Base-by-base conservation (phyloP, 805 yeast species). In the Cyberlindnera americana region DNA sequence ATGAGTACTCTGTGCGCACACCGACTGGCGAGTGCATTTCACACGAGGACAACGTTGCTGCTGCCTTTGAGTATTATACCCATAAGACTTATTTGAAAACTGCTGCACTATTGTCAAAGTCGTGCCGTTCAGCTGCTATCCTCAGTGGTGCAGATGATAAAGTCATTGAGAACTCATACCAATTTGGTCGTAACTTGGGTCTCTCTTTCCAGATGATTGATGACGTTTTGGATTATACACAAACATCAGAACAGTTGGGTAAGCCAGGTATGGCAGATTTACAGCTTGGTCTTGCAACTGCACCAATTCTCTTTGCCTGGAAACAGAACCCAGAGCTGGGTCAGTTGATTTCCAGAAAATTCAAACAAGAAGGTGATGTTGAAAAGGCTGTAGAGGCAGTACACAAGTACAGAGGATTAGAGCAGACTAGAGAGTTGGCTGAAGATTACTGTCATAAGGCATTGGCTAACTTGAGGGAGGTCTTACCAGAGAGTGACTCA, bases 211-310 rank as follows among this genome's bases (percentile, higher is more conserved):
- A 91, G 66, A 74, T 93, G 43, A 95, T 93, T 15, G 99, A 93
- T 64, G 99, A 93, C 62, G 80, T 91, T 81, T 73, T 93, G 49
- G 99, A 93, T 64, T 93, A 87, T 61, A 88, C 97, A 0, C 81
- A 88, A n/a, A 78, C 90, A 22, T 86, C 87, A 15, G 77, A 77
- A 29, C 78, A 85, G 37, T 67, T 93, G 42, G 99, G 99, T 26
- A 93, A 93, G 62, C 98, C 99, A 3, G 82, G 95, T 8, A 95
- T 93, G 52, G 97, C 96, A 4, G 99, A 93, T 65, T 72, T 93
- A 52, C 79, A 90, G 60, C 70, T 93, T 31, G 99, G 99, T 0
- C 73, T 93, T 52, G 98, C 98, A 2, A 93, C 99, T 1, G 98
- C 97, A 0, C 99, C 99, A 1, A 89, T 91, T 3, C 67, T 93